A percentile compares a stretch with the other conserved stretches of the same genome.
phyloP scores from a whole-genome alignment of 306 rosid species.

The Cucumis sativus region DNA sequence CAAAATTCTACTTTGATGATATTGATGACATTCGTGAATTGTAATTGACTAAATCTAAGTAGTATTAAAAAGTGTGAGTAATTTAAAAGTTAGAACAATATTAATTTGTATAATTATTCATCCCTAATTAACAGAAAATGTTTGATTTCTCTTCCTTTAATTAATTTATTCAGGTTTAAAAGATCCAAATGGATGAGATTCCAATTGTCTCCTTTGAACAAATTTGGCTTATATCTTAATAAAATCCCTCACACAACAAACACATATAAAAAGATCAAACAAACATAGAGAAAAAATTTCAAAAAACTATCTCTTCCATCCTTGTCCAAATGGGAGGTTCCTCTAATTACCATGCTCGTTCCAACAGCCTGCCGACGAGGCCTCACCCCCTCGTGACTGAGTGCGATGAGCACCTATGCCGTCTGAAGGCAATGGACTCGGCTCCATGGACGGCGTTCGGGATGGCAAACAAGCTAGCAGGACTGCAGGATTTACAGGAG shows the following conservation, averaged over 20 bases:
- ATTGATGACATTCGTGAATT: no score
- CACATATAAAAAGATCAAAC: not conserved
- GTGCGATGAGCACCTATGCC: slow-evolving; percentile 15
- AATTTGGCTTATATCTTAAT: not conserved
- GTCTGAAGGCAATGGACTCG: not conserved
- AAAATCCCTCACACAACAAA: not conserved
- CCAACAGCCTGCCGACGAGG: slow-evolving; percentile 16
- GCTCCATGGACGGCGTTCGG: not conserved
- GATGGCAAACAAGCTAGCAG: slow-evolving; percentile 6
- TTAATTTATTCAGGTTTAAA: no score
- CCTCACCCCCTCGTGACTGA: slow-evolving; percentile 13
- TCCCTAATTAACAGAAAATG: no score
- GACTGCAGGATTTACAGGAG: slow-evolving; percentile 16
- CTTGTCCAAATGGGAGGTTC: slow-evolving; percentile 10
- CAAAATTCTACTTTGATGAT: no score
- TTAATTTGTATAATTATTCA: no score
- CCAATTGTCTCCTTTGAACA: not conserved
- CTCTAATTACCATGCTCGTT: slow-evolving; percentile 14
- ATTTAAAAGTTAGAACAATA: no score
- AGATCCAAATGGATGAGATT: not conserved
- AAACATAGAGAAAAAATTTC: not conserved
- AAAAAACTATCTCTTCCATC: not conserved
- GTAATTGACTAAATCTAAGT: no score
- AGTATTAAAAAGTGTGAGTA: no score
- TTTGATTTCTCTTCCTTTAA: no score